Percentiles rank a stretch among this genome's conserved stretches.
Conservation (phyloP, 305 asterid species). For the Fraxinus dipetala region DNA sequence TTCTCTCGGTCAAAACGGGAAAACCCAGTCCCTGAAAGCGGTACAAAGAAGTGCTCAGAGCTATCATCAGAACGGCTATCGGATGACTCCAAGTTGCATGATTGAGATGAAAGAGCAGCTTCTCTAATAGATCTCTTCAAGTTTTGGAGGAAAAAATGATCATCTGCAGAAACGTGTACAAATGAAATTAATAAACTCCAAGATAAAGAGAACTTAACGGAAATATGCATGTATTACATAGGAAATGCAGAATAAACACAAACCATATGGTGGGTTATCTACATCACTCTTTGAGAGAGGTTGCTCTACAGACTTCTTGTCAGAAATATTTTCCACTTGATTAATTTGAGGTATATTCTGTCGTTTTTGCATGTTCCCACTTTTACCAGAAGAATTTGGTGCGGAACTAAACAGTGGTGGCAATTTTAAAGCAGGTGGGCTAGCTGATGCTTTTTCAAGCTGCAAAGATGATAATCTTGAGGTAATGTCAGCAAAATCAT, state of each 20-base stretch:
- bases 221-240: background rate
- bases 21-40: slow-evolving; percentile 66
- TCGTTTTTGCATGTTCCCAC: slow-evolving; percentile 70
- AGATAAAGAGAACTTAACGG: background rate
- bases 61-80: slow-evolving; percentile 84
- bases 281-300: slow-evolving; percentile 39
- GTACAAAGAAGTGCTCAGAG: slow-evolving; percentile 89
- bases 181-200: slow-evolving; percentile 15
- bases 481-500: slow-evolving; percentile 67
- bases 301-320: slow-evolving; percentile 49
- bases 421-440: slow-evolving; percentile 80
- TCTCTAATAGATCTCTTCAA: slow-evolving; percentile 91
- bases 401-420: slow-evolving; percentile 92
- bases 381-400: slow-evolving; percentile 81
- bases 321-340: slow-evolving; percentile 49
- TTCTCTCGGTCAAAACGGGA: slow-evolving; percentile 56
- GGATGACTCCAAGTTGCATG: slow-evolving; percentile 62
- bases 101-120: slow-evolving; percentile 76
- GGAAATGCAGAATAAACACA: slow-evolving; percentile 31
- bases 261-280: slow-evolving; percentile 62
- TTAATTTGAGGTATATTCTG: slow-evolving; percentile 51
- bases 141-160: slow-evolving; percentile 63
- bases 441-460: slow-evolving; percentile 71
- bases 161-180: slow-evolving; percentile 52
- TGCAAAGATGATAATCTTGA: slow-evolving; percentile 77